Percentiles rank a stretch among this genome's conserved stretches.
These are phyloP conservation scores for Chlamydomonas reinhardtii DNA, from an alignment of 163 green algal species.

Conservation along the genomic window DNA sequence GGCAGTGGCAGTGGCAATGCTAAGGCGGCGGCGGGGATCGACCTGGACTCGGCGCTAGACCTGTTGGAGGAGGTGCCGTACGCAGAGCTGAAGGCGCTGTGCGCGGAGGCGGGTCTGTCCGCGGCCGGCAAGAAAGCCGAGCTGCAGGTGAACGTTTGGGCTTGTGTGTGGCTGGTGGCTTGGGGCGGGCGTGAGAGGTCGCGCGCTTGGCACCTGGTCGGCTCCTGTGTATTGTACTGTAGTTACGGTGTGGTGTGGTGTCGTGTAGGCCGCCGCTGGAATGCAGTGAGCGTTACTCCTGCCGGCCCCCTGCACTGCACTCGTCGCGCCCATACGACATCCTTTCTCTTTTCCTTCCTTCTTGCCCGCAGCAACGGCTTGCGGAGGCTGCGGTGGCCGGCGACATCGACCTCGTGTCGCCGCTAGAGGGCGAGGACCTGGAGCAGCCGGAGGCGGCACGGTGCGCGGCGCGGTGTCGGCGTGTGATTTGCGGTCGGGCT, in stretches of 20 bases:
- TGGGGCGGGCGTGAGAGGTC: too few species aligned
- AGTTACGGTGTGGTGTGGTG: too few species aligned
- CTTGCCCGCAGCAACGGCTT: constrained; percentile 13
- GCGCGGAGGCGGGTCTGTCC: constrained; percentile 14
- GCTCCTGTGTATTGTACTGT: too few species aligned
- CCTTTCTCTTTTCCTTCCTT: neutral
- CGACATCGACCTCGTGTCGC: neutral
- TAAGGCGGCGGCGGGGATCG: too few species aligned
- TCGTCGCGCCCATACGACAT: neutral
- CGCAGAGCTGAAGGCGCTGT: constrained; percentile 7
- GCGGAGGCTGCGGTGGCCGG: neutral
- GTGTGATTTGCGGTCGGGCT: too few species aligned
- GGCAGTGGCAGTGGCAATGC: too few species aligned
- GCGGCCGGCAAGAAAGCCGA: constrained; percentile 48
- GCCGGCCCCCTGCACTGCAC: neutral
- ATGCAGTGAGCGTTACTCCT: too few species aligned
- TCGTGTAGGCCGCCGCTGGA: too few species aligned
- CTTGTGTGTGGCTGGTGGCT: neutral
- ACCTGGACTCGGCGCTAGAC: constrained; percentile 10
- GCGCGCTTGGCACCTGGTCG: too few species aligned
- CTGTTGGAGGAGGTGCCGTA: constrained; percentile 27
- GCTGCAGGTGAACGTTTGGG: neutral
- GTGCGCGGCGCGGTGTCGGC: too few species aligned
- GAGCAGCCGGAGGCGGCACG: neutral
- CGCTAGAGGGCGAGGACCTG: neutral